Evolutionary conservation across 2,329 filamentous ascomycete species (phyloP), one percentile per base, ranked within the genome.

Genomic region (Chrysoporthe austroafricana): DNA sequence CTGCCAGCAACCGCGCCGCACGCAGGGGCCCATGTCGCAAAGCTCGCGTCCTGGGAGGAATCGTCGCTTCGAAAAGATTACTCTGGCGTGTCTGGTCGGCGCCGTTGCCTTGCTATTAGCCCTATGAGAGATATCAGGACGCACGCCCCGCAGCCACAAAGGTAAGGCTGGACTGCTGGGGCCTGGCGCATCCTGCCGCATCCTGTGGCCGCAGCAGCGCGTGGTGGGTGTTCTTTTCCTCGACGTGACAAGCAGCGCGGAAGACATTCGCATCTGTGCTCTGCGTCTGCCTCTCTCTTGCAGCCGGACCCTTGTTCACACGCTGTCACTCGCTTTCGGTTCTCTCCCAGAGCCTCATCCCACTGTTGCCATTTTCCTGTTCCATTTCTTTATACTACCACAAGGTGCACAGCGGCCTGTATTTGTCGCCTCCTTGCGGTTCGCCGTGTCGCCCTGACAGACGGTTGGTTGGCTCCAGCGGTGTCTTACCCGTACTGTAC

Each of bases 291-390:
- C 44, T 48, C 48, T 14, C 32, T 57, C 16, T 18, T 57, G 54
- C 54, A 57, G 54, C 34, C 39, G 32, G 11, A 57, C 34, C 54
- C 54, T 57, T 57, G 54, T 13, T 9, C 54, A 57, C 54, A 57
- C 54, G 54, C 34, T 57, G 54, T 57, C 54, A 18, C 32, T 21
- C 34, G 14, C 54, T 39, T 57, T 18, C 34, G 18, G 14, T 11
- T 9, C 4, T 11, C 18, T 50, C 21, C 9, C 21, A 16, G 26
- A 56, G 52, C 52, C 52, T 56, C 52, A 34, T 56, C 26, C 52
- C 26, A 14, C 52, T 7, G 52, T 36, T 34, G 11, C 14, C 26
- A 34, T 32, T 16, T 34, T 32, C 14, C 16, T 16, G 13, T 9
- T 56, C 4, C 2, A 34, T 34, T 54, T 39, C 39, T 13, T 14